Evolutionary conservation across 2,329 filamentous ascomycete genomes (phyloP), one percentile per base, ranked within the genome.

Genomic region (Ascochyta pisi): DNA sequence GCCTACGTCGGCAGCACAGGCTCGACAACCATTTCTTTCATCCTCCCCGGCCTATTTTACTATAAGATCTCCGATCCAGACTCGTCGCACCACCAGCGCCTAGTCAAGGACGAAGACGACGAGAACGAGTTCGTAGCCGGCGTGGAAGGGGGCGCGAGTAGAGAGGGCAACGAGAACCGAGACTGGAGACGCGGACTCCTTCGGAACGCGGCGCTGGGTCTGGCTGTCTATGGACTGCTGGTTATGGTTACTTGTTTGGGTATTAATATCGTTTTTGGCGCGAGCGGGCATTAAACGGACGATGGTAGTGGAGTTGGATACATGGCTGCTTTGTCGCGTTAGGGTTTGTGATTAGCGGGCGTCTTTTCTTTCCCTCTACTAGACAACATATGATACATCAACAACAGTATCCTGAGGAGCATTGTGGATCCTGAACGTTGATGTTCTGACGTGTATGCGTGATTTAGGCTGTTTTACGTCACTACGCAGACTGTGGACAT

Each of bases 51-150:
- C 0, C 78, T 99, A 4, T 99, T 99, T 76, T 99, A 98, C 77
- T 99, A 98, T 79, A 98, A 98, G 77, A 98, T 99, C 57, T 96
- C 92, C 12, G 87, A 91, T 23, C 95, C 95, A 0, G 89, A 96
- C 51, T 94, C 91, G 40, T 84, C 88, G 26, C 87, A 94, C 60
- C 92, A 97, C 67, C 94, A 96, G 73, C 86, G 89, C 13, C 81
- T 98, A 9, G 81, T 92, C 60, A 98, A 98, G 74, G 92, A 95
- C 69, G 92, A 97, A 63, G 95, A 98, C 66, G 91, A 94, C 61
- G 87, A 87, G n/a, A 82, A 84, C 34, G 89, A 90, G 44, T 82
- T 82, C 24, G 81, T 82, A 8, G 79, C 77, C 16, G 81, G 81
- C 1, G 80, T 84, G 78, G 85, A 59, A 71, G 75, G 73, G 5